Percentiles rank a stretch among this genome's conserved stretches.
Evolutionary conservation across 331 rosid genomes (phyloP).

Genomic region (Pyracantha coccinea): DNA sequence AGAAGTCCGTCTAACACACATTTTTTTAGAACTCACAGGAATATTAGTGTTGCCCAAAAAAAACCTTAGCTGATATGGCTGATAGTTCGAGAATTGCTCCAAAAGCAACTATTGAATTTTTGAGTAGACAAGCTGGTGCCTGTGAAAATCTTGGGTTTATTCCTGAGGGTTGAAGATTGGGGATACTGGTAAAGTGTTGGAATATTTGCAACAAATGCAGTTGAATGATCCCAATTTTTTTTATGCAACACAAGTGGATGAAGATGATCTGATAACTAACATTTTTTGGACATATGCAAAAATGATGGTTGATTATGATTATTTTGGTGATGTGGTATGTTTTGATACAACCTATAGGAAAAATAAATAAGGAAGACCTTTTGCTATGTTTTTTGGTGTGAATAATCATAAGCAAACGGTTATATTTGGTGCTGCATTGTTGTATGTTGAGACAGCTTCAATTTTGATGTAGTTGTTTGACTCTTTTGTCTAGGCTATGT

Average conservation of each 20-base stretch:
- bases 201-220: background rate
- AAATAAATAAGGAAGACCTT: background rate
- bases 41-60: background rate
- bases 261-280: background rate
- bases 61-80: background rate
- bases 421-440: background rate
- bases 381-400: background rate
- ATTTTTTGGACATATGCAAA: background rate
- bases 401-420: background rate
- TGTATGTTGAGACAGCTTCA: background rate
- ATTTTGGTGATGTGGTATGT: background rate
- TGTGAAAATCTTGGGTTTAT: background rate
- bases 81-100: no score
- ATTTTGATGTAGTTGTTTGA: background rate
- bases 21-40: background rate
- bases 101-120: no score
- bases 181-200: background rate
- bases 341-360: background rate
- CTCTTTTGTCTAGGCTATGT: background rate
- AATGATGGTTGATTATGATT: background rate
- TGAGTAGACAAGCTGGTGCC: background rate
- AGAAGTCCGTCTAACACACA: fast-evolving
- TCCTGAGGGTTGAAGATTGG: background rate
- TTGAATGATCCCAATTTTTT: no score
- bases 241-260: background rate